A percentile compares a stretch with the other conserved stretches of the same genome.
These are phyloP conservation scores for Acrodontium crateriforme DNA, from an alignment of 2,329 filamentous ascomycete genomes.

Conservation along the genomic window DNA sequence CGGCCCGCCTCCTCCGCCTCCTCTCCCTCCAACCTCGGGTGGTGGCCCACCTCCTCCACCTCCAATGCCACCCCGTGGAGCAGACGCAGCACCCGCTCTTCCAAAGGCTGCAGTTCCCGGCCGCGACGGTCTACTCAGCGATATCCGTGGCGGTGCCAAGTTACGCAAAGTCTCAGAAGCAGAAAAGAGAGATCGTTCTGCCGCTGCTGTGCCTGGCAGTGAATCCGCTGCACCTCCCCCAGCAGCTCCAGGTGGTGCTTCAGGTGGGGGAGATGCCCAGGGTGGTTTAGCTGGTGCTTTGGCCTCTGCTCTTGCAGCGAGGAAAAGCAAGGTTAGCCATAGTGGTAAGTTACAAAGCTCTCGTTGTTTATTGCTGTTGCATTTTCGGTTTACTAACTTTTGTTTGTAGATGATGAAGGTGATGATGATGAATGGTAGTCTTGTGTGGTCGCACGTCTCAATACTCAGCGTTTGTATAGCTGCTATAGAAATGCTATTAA, in stretches of 20 bases:
- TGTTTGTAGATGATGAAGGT: constrained; percentile 52
- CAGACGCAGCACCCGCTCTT: constrained; percentile 32
- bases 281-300: constrained; percentile 38
- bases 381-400: constrained; percentile 1
- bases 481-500: too few relatives aligned
- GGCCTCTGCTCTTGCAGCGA: constrained; percentile 68
- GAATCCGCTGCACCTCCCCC: constrained; percentile 39
- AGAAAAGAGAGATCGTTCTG: constrained; percentile 60
- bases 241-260: constrained; percentile 34
- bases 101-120: constrained; percentile 32
- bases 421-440: constrained; percentile 59
- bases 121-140: constrained; percentile 50
- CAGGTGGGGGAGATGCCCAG: constrained; percentile 39
- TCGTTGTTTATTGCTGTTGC: background rate
- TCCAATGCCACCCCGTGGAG: constrained; percentile 20
- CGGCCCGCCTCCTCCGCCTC: constrained; percentile 34
- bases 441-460: too few relatives aligned
- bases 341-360: constrained; percentile 59
- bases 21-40: constrained; percentile 29
- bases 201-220: constrained; percentile 43
- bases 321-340: constrained; percentile 87
- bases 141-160: constrained; percentile 51
- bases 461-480: too few relatives aligned
- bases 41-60: constrained; percentile 25
- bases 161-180: constrained; percentile 62